Percentiles rank a stretch among this genome's conserved stretches.
Conservation (phyloP, 2,329 filamentous ascomycete genomes). For the Colletotrichum horii region DNA sequence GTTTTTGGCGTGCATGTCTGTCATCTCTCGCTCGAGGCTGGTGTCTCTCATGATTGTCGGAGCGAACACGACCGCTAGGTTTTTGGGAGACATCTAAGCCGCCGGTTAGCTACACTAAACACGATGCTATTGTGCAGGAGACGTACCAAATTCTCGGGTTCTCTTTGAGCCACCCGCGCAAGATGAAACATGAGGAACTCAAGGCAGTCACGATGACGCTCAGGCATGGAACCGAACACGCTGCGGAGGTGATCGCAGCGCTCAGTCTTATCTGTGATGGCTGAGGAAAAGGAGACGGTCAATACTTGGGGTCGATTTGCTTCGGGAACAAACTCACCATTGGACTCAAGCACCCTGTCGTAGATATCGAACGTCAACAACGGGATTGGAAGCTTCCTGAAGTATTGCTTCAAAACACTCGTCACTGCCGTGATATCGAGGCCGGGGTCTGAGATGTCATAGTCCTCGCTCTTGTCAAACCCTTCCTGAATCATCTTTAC, state of each 20-base stretch:
- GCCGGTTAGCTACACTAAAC: neutral
- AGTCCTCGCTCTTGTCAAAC: constrained; percentile 85
- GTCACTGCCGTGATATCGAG: constrained; percentile 97
- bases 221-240: constrained; percentile 80
- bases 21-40: constrained; percentile 92
- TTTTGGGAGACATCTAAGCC: constrained; percentile 88
- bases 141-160: constrained; percentile 82
- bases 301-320: constrained; percentile 22
- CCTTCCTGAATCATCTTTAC: constrained; percentile 90
- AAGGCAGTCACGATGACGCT: constrained; percentile 84
- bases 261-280: constrained; percentile 68
- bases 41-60: constrained; percentile 95
- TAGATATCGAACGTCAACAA: constrained; percentile 93
- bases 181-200: constrained; percentile 96
- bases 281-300: constrained; percentile 43
- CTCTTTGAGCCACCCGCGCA: constrained; percentile 80
- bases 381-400: constrained; percentile 88
- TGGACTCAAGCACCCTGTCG: constrained; percentile 83
- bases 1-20: constrained; percentile 93
- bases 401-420: constrained; percentile 95
- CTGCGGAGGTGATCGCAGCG: constrained; percentile 74
- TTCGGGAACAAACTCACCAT: constrained; percentile 55
- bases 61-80: constrained; percentile 95
- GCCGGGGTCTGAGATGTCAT: constrained; percentile 90
- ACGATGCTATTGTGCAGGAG: too few relatives aligned